Evolutionary conservation across 2,329 filamentous ascomycete species (phyloP), one percentile per base, ranked within the genome.

Genomic region (Ceratocystis harringtonii): DNA sequence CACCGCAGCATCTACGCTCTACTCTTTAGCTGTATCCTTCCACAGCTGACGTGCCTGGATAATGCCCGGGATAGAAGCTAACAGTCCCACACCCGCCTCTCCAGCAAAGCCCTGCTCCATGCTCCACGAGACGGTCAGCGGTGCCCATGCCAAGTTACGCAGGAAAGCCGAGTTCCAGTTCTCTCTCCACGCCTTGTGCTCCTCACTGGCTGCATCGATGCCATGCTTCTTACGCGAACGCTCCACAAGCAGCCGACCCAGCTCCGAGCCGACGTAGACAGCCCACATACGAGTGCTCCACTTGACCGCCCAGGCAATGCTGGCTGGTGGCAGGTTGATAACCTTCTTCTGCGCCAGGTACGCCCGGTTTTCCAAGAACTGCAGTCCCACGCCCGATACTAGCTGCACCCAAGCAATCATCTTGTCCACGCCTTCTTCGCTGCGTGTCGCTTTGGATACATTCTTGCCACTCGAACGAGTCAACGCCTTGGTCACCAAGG

Each of bases 121-220:
- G 71, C 89, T 87, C 87, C 89, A 96, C 77, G 96, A 90, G 30
- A 92, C 72, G 68, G 89, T 92, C 73, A 95, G 78, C 41, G 92
- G 90, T 65, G 88, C 84, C 84, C 89, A 95, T 41, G 87, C 85
- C 68, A 84, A 72, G 75, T 90, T 91, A 52, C 85, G 81, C 22
- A 84, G 78, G 64, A 92, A 76, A 71, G 86, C 82, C 72, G 81
- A 84, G 79, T 81, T 85, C 83, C 83, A 91, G 68, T 76, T 72
- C 12, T 69, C 72, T 55, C 71, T 70, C 76, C 81, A 83, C 58
- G 72, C 75, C 70, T 76, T 77, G 68, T 78, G 77, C 72, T 76
- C 76, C 44, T 65, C 64, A 5, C 70, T 68, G 12, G 70, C 69
- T 62, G 69, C 74, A 70, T 75, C 74, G 68, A 74, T 71, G 68